phyloP scores from a whole-genome alignment of 2,329 filamentous ascomycete genomes.

The Ophiostoma sp. region DNA sequence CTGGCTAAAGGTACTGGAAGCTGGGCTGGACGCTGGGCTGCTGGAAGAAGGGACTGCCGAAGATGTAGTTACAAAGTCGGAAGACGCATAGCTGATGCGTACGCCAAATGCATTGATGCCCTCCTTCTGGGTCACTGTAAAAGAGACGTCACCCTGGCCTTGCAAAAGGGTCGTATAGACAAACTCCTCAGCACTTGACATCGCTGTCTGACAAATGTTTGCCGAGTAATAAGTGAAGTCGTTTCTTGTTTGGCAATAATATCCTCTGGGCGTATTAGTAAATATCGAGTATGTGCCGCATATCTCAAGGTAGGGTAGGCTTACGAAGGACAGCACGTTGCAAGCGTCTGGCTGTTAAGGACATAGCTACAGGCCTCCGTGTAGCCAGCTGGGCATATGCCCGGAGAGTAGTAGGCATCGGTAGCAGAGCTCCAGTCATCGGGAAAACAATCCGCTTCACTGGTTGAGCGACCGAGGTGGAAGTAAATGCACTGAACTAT shows the following conservation, averaged over 20 bases:
- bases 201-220: constrained; percentile 17
- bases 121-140: background rate
- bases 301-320: background rate
- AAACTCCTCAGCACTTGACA: constrained; percentile 3
- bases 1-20: background rate
- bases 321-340: constrained; percentile 24
- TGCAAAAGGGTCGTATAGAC: constrained; percentile 19
- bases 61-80: constrained; percentile 14
- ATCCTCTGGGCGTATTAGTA: constrained; percentile 16
- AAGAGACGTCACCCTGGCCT: background rate
- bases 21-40: no score
- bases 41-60: background rate
- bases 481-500: constrained; percentile 10
- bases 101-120: constrained; percentile 25
- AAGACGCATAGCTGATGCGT: constrained; percentile 21
- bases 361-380: constrained; percentile 8
- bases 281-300: background rate
- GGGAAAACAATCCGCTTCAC: constrained; percentile 17
- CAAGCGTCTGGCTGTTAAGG: constrained; percentile 8
- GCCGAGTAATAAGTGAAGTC: constrained; percentile 18
- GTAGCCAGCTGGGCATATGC: constrained; percentile 23
- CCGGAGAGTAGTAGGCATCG: constrained; percentile 21
- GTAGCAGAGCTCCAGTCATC: constrained; percentile 6
- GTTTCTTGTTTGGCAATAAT: constrained; percentile 13
- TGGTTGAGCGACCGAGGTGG: constrained; percentile 19